phyloP scores from a whole-genome alignment of 345 rosid species.

The Punica granatum region DNA sequence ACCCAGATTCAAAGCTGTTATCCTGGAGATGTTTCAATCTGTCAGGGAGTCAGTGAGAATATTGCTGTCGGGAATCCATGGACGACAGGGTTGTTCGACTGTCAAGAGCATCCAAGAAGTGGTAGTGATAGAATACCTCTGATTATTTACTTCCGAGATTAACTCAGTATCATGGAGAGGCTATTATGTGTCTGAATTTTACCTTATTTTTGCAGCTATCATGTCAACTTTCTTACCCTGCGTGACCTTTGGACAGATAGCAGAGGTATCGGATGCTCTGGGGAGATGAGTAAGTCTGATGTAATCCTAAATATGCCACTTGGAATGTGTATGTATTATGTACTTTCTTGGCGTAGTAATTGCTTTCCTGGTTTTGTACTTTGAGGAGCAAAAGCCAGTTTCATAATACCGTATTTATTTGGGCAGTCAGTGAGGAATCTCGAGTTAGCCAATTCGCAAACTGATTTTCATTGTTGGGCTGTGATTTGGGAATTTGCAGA shows the following conservation, averaged over 20 bases:
- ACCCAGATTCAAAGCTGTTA: neutral
- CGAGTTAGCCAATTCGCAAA: neutral
- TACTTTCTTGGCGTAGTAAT: too few relatives aligned
- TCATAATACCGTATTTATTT: too few relatives aligned
- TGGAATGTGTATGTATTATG: too few relatives aligned
- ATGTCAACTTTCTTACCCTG: slow-evolving; percentile 33
- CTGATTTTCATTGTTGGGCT: neutral
- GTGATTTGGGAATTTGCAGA: slow-evolving; percentile 17
- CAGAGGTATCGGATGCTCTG: slow-evolving; percentile 43
- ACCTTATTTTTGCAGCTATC: slow-evolving; percentile 23
- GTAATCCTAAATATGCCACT: neutral
- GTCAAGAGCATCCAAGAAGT: slow-evolving; percentile 27
- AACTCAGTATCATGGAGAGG: neutral
- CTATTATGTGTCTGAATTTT: neutral
- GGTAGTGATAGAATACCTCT: slow-evolving; percentile 13
- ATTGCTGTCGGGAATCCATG: slow-evolving; percentile 28
- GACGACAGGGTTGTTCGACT: slow-evolving; percentile 36
- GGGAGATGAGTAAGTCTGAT: slow-evolving; percentile 32
- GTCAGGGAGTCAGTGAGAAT: slow-evolving; percentile 8
- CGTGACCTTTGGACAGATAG: slow-evolving; percentile 42
- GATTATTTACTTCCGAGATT: neutral
- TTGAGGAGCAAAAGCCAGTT: too few relatives aligned
- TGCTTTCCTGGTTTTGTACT: too few relatives aligned
- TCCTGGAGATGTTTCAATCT: neutral
- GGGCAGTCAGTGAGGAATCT: too few relatives aligned